Evolutionary conservation across 495 filamentous ascomycete species (phyloP), one percentile per base, ranked within the genome.

Genomic region (Chlorociboria aeruginascens): DNA sequence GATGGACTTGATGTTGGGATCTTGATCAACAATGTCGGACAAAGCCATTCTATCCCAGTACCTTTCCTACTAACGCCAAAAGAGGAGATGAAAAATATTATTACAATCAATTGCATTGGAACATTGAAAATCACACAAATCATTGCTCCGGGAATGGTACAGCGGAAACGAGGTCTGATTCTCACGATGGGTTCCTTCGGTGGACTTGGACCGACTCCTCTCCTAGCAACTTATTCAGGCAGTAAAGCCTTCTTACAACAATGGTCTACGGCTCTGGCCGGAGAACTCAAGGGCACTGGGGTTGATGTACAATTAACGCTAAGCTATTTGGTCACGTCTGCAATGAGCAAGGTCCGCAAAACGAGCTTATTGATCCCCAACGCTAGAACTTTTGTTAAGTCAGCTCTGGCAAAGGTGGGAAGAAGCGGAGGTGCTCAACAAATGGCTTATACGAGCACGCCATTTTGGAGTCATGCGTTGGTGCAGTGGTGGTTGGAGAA

Each of bases 221-320:
- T 94, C 28, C 78, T 99, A 12, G 92, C 93, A 16, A 96, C 90
- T 7, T 99, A 99, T 74, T 93, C 86, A 49, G 93, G 93, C 47
- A 86, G 79, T 76, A 99, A 99, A 70, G 90, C 93, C 20, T 99
- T 99, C 75, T 75, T 99, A 48, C 89, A 96, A 65, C 81, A 93
- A 62, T 99, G 93, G 93, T 95, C 86, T 39, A 81, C 78, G 3
- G 77, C 93, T 34, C 77, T 99, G 2, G 83, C 81, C 25, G 72
- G 85, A 9, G 93, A 99, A 65, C 73, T 97, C 20, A 78, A 80
- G 52, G 77, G 77, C 1, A 69, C 85, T 54, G 83, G 85, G 45
- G 78, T 99, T 29, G 78, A 82, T 37, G 89, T 95, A 35, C 76
- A 96, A 58, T 73, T 96, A 35, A 81, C 92, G 25, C 74, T 96